Conservation (phyloP, 2,329 filamentous ascomycete species). For the Aspergillus phoenicis region DNA sequence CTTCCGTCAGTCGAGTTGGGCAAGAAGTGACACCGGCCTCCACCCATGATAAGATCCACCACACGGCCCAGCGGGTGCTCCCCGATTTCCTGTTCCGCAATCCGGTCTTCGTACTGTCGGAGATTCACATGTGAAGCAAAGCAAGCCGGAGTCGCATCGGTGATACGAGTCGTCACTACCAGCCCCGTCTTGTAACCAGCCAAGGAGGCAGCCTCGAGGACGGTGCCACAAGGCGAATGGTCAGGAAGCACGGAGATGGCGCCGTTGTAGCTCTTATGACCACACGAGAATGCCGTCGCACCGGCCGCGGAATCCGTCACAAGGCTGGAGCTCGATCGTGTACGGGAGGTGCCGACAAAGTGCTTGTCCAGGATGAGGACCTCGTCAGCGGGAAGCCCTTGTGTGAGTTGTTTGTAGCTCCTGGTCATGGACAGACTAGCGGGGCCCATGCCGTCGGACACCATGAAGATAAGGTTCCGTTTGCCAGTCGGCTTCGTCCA, state of each 20-base stretch:
- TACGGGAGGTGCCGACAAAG: conserved; percentile 86
- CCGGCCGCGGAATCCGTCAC: conserved; percentile 97
- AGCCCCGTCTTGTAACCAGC: conserved; percentile 90
- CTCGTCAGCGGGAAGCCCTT: conserved; percentile 72
- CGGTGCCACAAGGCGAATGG: conserved; percentile 84
- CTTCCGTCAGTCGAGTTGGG: conserved; percentile 79
- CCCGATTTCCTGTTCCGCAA: conserved; percentile 89
- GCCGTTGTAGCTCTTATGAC: conserved; percentile 91
- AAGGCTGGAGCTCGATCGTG: conserved; percentile 77
- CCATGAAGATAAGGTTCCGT: conserved; percentile 97
- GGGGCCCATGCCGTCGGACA: conserved; percentile 97
- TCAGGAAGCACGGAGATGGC: conserved; percentile 89
- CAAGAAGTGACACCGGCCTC: conserved; percentile 89
- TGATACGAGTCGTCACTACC: conserved; percentile 92
- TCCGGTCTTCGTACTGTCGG: conserved; percentile 81
- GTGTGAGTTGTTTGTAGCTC: conserved; percentile 77
- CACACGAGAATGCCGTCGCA: conserved; percentile 94
- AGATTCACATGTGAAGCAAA: conserved; percentile 86
- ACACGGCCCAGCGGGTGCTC: conserved; percentile 82
- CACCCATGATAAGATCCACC: conserved; percentile 90
- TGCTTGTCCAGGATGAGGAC: conserved; percentile 81
- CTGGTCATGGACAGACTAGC: conserved; percentile 85
- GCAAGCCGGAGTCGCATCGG: conserved; percentile 93
- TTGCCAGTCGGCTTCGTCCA: conserved; percentile 63
- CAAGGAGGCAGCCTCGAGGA: conserved; percentile 88